Base-by-base conservation (phyloP, 2,329 filamentous ascomycete species). In the Phaeophleospora eucalypticola region DNA sequence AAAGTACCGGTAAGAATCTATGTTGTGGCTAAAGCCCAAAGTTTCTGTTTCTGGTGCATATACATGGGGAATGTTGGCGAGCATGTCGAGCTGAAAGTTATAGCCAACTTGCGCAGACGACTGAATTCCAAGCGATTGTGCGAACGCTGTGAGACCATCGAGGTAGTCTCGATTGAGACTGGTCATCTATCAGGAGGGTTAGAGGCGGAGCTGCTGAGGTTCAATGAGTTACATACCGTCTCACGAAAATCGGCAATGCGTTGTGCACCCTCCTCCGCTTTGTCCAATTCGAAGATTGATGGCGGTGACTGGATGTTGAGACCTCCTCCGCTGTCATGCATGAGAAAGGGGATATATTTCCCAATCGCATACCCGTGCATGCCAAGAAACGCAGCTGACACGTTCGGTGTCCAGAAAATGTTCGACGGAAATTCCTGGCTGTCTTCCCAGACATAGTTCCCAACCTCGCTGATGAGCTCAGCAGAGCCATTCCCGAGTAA, bases 401-500 rank as follows among this genome's bases (percentile, higher is more conserved):
- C 45, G 6, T 46, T 52, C 1, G 58, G 58, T 0, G 62, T 65
- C 58, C 58, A 61, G 12, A 52, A 16, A 10, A 53, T 45, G 7
- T 54, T 52, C 3, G 58, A 53, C 1, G 50, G 45, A 19, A 64
- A 60, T 38, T 67, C 63, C 49, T 62, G 58, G 37, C 57, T 61
- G 43, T 66, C 65, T 49, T 67, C 64, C 65, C 65, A 67, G 2
- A 57, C 60, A 34, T 66, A 65, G 21, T 61, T 57, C 10, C 61
- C 65, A 8, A 65, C 60, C 24, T 53, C 46, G 10, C 45, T 21
- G 2, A 62, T 16, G 4, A 59, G 42, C 12, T 56, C 44, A 8
- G 41, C 27, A 17, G 51, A 49, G 16, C 46, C 45, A 27, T 61
- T 57, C 27, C 62, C 58, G 4, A 66, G 48, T 6, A 68, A 42